A percentile compares a stretch with the other conserved stretches of the same genome.
Conservation (phyloP, 1,284 basidiomycete species). For the Somion occarium region DNA sequence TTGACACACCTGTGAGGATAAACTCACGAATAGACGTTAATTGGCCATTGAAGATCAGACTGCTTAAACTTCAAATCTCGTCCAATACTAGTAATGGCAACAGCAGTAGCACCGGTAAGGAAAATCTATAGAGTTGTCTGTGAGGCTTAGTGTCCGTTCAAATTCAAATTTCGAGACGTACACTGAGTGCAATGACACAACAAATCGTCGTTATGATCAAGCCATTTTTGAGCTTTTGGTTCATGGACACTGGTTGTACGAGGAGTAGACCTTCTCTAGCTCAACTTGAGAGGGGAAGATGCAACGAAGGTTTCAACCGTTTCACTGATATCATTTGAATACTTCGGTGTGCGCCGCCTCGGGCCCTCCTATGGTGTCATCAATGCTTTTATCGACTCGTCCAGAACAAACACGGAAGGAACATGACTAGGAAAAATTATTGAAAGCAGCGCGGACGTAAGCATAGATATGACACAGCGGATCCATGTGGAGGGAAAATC, state of each 20-base stretch:
- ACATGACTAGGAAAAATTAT: too few relatives aligned
- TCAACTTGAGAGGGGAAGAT: too few relatives aligned
- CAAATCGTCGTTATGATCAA: constrained; percentile 13
- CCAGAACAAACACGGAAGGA: too few relatives aligned
- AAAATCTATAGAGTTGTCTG: constrained; percentile 25
- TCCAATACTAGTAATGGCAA: constrained; percentile 39
- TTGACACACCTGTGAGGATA: neutral
- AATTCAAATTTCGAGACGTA: constrained; percentile 3
- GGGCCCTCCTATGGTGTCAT: too few relatives aligned
- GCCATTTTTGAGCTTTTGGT: constrained; percentile 7
- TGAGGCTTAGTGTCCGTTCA: neutral
- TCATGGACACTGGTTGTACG: neutral
- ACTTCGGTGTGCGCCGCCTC: too few relatives aligned
- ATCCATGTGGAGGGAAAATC: too few relatives aligned
- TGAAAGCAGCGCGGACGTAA: too few relatives aligned
- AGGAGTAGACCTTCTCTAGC: too few relatives aligned
- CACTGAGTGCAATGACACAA: constrained; percentile 16
- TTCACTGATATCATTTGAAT: too few relatives aligned
- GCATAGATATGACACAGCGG: too few relatives aligned
- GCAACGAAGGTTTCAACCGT: too few relatives aligned
- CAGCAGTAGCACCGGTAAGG: constrained; percentile 35
- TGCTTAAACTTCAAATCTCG: constrained; percentile 31
- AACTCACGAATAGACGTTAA: constrained; percentile 36
- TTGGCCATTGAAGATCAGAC: constrained; percentile 37
- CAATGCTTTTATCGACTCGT: too few relatives aligned